phyloP scores from a whole-genome alignment of 257 asterid genomes.

The Nicotiana tomentosiformis region DNA sequence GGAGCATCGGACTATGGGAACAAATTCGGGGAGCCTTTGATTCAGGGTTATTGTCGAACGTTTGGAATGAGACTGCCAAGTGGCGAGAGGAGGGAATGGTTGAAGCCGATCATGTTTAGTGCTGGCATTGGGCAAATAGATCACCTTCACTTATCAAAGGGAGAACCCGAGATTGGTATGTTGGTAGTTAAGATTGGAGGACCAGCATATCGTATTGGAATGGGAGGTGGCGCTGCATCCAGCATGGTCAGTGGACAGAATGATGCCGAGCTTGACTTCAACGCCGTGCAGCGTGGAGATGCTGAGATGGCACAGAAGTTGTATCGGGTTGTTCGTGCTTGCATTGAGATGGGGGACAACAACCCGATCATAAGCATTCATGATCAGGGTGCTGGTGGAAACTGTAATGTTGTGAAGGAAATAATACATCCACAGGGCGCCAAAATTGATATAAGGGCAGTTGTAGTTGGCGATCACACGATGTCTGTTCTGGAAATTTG shows the following conservation, averaged over 20 bases:
- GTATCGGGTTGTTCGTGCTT: constrained; percentile 85
- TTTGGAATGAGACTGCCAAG: constrained; percentile 88
- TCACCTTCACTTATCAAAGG: constrained; percentile 67
- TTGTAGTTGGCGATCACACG: constrained; percentile 84
- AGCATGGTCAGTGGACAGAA: constrained; percentile 99
- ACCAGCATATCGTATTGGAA: constrained; percentile 92
- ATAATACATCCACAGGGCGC: constrained; percentile 84
- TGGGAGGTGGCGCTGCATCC: constrained; percentile 99
- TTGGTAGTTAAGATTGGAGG: constrained; percentile 95
- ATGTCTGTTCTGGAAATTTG: constrained; percentile 94
- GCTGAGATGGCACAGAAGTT: constrained; percentile 96
- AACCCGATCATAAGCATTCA: constrained; percentile 89
- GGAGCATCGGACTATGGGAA: constrained; percentile 98
- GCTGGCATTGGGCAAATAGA: constrained; percentile 94
- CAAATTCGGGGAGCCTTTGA: constrained; percentile 90
- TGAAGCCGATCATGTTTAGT: constrained; percentile 96
- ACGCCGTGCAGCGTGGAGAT: constrained; percentile 82
- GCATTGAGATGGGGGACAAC: constrained; percentile 81
- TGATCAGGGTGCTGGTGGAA: constrained; percentile 93
- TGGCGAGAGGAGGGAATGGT: constrained; percentile 92
- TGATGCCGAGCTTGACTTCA: constrained; percentile 84
- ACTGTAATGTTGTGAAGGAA: constrained; percentile 69
- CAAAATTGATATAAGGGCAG: constrained; percentile 77
- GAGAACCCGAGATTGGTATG: constrained; percentile 93
- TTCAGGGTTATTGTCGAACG: constrained; percentile 89